Evolutionary conservation across 352 stramenopile species (phyloP).

Genomic region (Phytophthora pini): DNA sequence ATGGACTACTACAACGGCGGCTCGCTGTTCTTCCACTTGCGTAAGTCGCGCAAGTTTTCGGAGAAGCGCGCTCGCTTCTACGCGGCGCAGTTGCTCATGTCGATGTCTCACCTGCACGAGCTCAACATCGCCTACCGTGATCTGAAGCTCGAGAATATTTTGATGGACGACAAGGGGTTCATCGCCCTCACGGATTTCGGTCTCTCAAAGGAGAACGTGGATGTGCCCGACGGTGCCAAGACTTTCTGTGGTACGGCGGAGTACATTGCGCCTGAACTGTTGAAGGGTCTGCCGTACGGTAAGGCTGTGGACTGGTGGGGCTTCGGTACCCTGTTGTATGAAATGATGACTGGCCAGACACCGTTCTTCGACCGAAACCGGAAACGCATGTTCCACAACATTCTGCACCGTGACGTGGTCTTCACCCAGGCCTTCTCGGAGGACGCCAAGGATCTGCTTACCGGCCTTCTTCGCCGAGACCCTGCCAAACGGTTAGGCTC

Average conservation of each 20-base stretch:
- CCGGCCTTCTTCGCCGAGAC: slow-evolving; percentile 79
- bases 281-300: slow-evolving; percentile 91
- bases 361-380: slow-evolving; percentile 96
- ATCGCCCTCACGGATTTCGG: slow-evolving; percentile 94
- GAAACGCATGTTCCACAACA: slow-evolving; percentile 96
- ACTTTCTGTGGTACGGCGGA: slow-evolving; percentile 94
- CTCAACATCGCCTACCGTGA: slow-evolving; percentile 95
- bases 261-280: slow-evolving; percentile 93
- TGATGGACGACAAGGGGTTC: slow-evolving; percentile 95
- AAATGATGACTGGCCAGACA: slow-evolving; percentile 95
- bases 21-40: slow-evolving; percentile 93
- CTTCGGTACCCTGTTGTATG: slow-evolving; percentile 94
- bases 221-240: slow-evolving; percentile 87
- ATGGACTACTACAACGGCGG: slow-evolving; percentile 95
- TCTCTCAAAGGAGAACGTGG: slow-evolving; percentile 92
- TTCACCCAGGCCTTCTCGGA: slow-evolving; percentile 90
- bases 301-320: slow-evolving; percentile 95
- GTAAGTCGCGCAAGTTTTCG: slow-evolving; percentile 90
- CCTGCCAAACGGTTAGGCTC: slow-evolving; percentile 85
- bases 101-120: slow-evolving; percentile 93
- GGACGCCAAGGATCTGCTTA: slow-evolving; percentile 88
- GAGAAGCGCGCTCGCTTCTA: slow-evolving; percentile 92
- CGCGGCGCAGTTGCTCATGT: slow-evolving; percentile 90
- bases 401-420: slow-evolving; percentile 88
- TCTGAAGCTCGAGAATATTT: slow-evolving; percentile 96